phyloP scores from a whole-genome alignment of 73 alveolate species.

The Paramecium octaurelia region DNA sequence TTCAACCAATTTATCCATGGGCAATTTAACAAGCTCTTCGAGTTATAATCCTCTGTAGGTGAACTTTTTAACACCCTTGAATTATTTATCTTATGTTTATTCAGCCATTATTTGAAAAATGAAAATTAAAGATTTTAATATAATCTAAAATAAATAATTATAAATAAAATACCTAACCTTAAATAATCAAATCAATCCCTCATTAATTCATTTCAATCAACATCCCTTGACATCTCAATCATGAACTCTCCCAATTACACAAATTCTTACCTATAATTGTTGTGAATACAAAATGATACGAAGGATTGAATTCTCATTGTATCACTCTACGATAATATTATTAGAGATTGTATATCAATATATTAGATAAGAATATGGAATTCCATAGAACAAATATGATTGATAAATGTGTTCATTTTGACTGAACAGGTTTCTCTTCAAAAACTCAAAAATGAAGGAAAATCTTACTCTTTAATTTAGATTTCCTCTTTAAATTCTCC shows the following conservation, averaged over 20 bases:
- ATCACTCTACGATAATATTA: neutral
- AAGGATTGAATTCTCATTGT: too few relatives aligned
- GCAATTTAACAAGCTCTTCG: slow-evolving; percentile 29
- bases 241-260: neutral
- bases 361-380: neutral
- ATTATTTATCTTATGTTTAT: slow-evolving; percentile 10
- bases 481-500: too few relatives aligned
- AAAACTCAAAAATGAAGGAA: neutral
- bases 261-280: neutral
- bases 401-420: neutral
- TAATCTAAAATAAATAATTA: neutral
- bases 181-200: neutral
- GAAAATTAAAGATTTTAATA: slow-evolving; percentile 27
- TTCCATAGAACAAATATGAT: neutral
- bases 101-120: slow-evolving; percentile 51
- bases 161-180: neutral
- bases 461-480: neutral
- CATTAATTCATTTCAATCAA: neutral
- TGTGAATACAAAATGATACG: too few relatives aligned
- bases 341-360: neutral
- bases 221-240: neutral
- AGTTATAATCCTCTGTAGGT: slow-evolving; percentile 33
- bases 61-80: slow-evolving; percentile 36
- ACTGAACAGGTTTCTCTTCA: neutral
- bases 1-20: slow-evolving; percentile 41